phyloP scores from a whole-genome alignment of 768 basidiomycete species.

The Boletus coccyginus region DNA sequence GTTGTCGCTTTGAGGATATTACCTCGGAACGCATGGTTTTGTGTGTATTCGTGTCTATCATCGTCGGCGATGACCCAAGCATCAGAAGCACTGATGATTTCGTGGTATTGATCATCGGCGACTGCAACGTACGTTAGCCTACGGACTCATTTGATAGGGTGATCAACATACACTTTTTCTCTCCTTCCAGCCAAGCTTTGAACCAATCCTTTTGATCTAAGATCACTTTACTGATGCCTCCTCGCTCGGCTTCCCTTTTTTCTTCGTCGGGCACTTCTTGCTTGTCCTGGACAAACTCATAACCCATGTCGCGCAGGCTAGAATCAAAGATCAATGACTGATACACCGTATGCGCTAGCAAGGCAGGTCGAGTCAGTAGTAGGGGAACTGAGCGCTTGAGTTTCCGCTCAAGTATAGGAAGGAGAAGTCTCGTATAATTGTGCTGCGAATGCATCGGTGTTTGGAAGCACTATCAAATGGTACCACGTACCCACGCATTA shows the following conservation, averaged over 20 bases:
- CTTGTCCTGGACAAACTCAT: constrained; percentile 42
- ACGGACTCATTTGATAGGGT: neutral
- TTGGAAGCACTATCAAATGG: neutral
- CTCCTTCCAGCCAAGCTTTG: constrained; percentile 84
- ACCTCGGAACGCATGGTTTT: constrained; percentile 13
- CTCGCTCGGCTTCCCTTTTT: constrained; percentile 46
- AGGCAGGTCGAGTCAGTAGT: constrained; percentile 71
- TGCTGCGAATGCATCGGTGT: constrained; percentile 44
- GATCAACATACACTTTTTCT: constrained; percentile 72
- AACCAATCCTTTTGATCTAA: constrained; percentile 89
- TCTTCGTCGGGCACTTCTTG: constrained; percentile 10
- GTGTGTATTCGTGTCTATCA: constrained; percentile 45
- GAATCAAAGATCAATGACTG: constrained; percentile 89
- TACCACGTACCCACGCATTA: constrained; percentile 67
- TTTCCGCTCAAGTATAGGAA: constrained; percentile 76
- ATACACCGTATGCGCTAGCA: constrained; percentile 94
- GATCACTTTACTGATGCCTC: constrained; percentile 79
- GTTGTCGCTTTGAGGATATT: constrained; percentile 66
- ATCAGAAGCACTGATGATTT: constrained; percentile 74
- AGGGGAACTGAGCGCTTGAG: constrained; percentile 70
- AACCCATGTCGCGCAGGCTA: constrained; percentile 70
- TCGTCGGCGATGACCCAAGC: constrained; percentile 86
- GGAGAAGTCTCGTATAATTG: constrained; percentile 77
- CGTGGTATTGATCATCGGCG: constrained; percentile 81
- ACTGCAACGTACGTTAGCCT: constrained; percentile 46